These are phyloP conservation scores for Vaccinium macrocarpon DNA, from an alignment of 148 eudicot species.

Conservation along the genomic window DNA sequence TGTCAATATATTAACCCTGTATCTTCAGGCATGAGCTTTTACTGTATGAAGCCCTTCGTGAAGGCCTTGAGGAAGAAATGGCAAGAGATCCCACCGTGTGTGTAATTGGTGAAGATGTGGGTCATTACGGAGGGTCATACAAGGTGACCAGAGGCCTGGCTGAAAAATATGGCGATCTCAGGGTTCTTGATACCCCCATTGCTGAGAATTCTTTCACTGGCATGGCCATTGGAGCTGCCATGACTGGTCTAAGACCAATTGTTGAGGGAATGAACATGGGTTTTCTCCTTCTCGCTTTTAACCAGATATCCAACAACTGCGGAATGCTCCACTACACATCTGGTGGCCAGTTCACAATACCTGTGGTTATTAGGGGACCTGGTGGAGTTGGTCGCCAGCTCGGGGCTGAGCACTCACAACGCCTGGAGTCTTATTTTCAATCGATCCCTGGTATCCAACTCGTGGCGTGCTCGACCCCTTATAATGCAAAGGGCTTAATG, in stretches of 20 bases:
- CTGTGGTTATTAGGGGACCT: conserved; percentile 83
- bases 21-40: conserved; percentile 67
- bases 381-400: conserved; percentile 95
- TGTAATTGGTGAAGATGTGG: conserved; percentile 87
- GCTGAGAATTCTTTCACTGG: conserved; percentile 94
- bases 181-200: conserved; percentile 88
- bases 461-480: conserved; percentile 92
- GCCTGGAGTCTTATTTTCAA: conserved; percentile 82
- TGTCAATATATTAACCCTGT: neutral
- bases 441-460: conserved; percentile 79
- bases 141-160: conserved; percentile 81
- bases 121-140: conserved; percentile 88
- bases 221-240: conserved; percentile 90
- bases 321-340: conserved; percentile 96
- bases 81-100: conserved; percentile 69
- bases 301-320: conserved; percentile 86
- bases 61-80: conserved; percentile 95
- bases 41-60: conserved; percentile 84
- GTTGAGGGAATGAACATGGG: conserved; percentile 98
- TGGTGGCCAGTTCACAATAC: conserved; percentile 88
- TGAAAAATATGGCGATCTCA: conserved; percentile 65
- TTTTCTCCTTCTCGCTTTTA: conserved; percentile 78
- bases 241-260: conserved; percentile 86
- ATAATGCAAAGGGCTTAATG: conserved; percentile 88
- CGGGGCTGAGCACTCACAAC: conserved; percentile 87